Evolutionary conservation across 768 basidiomycete species (phyloP).

Genomic region (Glaciozyma antarctica): DNA sequence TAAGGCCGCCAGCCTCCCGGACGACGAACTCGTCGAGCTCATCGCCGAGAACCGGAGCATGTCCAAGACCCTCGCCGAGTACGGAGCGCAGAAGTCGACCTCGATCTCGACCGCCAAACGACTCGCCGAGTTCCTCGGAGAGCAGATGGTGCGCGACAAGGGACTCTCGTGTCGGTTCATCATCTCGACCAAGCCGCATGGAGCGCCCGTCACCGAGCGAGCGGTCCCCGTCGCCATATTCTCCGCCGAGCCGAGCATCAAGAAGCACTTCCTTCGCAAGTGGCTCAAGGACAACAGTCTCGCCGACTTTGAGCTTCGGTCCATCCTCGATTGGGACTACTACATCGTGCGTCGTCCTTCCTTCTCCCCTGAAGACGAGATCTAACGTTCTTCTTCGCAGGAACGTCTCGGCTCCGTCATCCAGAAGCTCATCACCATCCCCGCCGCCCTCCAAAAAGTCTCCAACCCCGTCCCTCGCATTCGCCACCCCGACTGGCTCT

Average conservation of each 20-base stretch:
- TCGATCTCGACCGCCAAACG: conserved; percentile 93
- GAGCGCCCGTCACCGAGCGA: conserved; percentile 91
- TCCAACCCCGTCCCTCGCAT: conserved; percentile 92
- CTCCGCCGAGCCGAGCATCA: conserved; percentile 84
- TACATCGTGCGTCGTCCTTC: conserved; percentile 60
- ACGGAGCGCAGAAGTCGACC: conserved; percentile 92
- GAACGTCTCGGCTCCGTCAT: conserved; percentile 84
- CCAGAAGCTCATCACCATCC: conserved; percentile 97
- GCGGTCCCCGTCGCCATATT: conserved; percentile 97
- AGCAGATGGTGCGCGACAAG: conserved; percentile 99
- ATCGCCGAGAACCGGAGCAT: conserved; percentile 98
- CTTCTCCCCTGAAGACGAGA: no score
- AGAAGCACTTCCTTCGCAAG: conserved; percentile 78
- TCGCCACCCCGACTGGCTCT: conserved; percentile 94
- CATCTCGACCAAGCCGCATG: conserved; percentile 84
- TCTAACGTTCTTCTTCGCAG: no score
- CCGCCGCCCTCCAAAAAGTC: conserved; percentile 95
- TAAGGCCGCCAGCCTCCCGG: conserved; percentile 68
- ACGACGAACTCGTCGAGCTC: conserved; percentile 91
- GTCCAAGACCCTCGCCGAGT: conserved; percentile 92
- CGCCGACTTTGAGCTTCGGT: conserved; percentile 76
- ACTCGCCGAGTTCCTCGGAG: conserved; percentile 90
- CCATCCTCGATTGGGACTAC: conserved; percentile 95
- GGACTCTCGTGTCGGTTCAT: conserved; percentile 98
- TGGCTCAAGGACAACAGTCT: conserved; percentile 94